Conservation (phyloP, 2,329 filamentous ascomycete genomes). For the Corynespora cassiicola region DNA sequence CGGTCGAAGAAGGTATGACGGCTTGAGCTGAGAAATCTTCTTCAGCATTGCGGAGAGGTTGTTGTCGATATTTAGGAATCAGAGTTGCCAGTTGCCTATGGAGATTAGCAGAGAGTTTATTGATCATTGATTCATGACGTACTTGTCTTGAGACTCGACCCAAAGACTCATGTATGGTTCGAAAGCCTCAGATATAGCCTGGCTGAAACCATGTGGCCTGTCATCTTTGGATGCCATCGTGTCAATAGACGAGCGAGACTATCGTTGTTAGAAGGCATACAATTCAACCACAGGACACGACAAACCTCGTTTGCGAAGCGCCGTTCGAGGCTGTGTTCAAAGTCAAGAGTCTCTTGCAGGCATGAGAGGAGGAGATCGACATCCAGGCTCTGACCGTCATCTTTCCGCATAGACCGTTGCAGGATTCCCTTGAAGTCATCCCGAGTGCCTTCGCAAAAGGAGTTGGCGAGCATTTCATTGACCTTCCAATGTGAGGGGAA, state of each 20-base stretch:
- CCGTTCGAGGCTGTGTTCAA: conserved; percentile 89
- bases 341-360: conserved; percentile 93
- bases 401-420: conserved; percentile 81
- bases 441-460: conserved; percentile 93
- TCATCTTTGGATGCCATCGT: conserved; percentile 83
- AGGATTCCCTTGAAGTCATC: conserved; percentile 96
- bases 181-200: conserved; percentile 94
- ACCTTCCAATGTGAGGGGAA: conserved; percentile 91
- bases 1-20: conserved; percentile 91
- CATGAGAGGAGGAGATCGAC: conserved; percentile 89
- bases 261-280: conserved; percentile 23
- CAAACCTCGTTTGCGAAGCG: conserved; percentile 72
- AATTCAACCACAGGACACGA: conserved; percentile 3
- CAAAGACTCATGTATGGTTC: conserved; percentile 96
- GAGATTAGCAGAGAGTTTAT: conserved; percentile 13
- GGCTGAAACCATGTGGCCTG: conserved; percentile 78
- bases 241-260: conserved; percentile 83
- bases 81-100: conserved; percentile 74
- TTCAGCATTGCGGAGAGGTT: conserved; percentile 79
- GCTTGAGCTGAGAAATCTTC: conserved; percentile 92
- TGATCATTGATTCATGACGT: conserved; percentile 16
- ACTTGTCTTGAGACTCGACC: conserved; percentile 93
- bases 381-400: conserved; percentile 80
- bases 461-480: conserved; percentile 85
- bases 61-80: conserved; percentile 85